Conservation (phyloP, 208 protist species). For the Trypanosomatidae sp. region DNA sequence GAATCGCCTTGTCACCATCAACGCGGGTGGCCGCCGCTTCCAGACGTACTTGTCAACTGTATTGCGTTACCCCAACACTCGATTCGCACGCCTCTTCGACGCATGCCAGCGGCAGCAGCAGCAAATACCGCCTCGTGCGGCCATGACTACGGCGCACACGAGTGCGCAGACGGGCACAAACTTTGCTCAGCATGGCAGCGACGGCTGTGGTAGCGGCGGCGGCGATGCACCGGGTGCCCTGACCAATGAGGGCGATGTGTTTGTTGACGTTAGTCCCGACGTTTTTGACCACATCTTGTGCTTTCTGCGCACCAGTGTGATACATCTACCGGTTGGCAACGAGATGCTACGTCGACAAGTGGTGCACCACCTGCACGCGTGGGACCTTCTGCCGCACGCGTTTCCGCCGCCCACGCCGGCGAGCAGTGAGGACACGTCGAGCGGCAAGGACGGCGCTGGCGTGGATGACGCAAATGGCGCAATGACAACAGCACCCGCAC, state of each 20-base stretch:
- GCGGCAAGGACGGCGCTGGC: neutral
- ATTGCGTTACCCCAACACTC: slow-evolving; percentile 40
- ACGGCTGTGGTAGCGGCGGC: neutral
- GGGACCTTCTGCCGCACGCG: slow-evolving; percentile 60
- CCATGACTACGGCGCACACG: neutral
- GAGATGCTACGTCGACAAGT: slow-evolving; percentile 52
- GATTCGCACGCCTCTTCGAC: slow-evolving; percentile 47
- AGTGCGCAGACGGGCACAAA: too few relatives aligned
- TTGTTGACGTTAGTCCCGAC: slow-evolving; percentile 63
- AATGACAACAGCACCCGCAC: too few relatives aligned
- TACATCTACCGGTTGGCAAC: slow-evolving; percentile 42
- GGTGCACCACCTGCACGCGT: slow-evolving; percentile 40
- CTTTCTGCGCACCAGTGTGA: slow-evolving; percentile 49
- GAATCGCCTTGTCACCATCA: slow-evolving; percentile 33
- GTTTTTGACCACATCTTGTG: slow-evolving; percentile 64
- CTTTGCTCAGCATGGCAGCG: too few relatives aligned
- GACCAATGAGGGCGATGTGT: slow-evolving; percentile 18
- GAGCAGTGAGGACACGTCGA: neutral
- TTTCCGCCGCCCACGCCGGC: slow-evolving; percentile 18
- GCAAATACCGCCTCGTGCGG: too few relatives aligned
- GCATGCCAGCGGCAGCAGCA: slow-evolving; percentile 1
- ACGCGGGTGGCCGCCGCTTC: slow-evolving; percentile 55
- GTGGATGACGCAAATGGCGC: too few relatives aligned
- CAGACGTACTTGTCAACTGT: slow-evolving; percentile 56
- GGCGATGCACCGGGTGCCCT: neutral